Evolutionary conservation across 1,284 basidiomycete genomes (phyloP), one percentile per base, ranked within the genome.

Genomic region (Malassezia brasiliensis): DNA sequence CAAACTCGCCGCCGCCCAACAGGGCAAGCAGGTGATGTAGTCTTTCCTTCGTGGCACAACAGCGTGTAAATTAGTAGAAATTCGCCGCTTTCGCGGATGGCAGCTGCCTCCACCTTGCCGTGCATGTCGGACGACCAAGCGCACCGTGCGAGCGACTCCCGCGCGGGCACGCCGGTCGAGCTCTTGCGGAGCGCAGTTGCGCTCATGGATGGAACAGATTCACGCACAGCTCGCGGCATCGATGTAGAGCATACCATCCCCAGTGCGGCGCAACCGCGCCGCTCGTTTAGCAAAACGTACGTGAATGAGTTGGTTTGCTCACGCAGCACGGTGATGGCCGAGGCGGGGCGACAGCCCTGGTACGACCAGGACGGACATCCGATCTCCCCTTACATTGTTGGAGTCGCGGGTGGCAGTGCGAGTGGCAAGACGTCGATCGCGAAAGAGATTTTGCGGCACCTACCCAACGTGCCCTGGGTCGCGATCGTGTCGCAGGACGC

Each of bases 391-490:
- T 54, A 59, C 35, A 36, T 53, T 37, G 56, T 59, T 6, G 56
- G 56, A 14, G 56, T 54, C 4, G 56, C 56, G 17, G 56, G 56
- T n/a, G 56, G 56, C 11, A 59, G 56, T 10, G 56, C 56, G 0
- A 90, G 87, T 63, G 93, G 91, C 52, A 94, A 96, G 83, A 90
- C 88, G 55, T 64, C 65, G n/a, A 62, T 72, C 8, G 68, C 71
- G 0, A 50, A 62, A 25, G 62, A 65, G 30, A 65, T 74, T 28
- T 52, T 72, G 32, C 56, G 59, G 38, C 59, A 42, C 17, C 56
- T 73, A 19, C 68, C 67, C 30, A 66, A 74, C 32, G 69, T 74
- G 25, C 66, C 71, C 9, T 72, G 66, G 66, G 70, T 72, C 6
- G 67, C 66, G 25, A 69, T 66, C 47, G 60, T 70, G 50, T 65